Evolutionary conservation across 495 filamentous ascomycete genomes (phyloP), one percentile per base, ranked within the genome.

Genomic region (Penicillium soppii): DNA sequence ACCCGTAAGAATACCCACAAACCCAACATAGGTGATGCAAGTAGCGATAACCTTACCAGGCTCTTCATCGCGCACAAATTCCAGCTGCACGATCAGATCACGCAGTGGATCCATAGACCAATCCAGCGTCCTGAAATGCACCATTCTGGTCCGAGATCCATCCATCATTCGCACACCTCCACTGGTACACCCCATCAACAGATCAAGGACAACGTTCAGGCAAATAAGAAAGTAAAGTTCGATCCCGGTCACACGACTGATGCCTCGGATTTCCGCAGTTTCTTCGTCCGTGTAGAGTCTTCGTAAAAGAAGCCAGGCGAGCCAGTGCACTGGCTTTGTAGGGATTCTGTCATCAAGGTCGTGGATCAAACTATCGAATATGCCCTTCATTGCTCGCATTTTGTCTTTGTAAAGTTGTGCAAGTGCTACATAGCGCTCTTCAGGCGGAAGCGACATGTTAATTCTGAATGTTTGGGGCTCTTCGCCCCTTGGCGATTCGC

Each of bases 51-150:
- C 73, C 13, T 66, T 64, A 22, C 64, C 54, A 1, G 47, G 56
- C 1, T 66, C 52, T 0, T 55, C 50, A 8, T 63, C 57, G 2
- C 63, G 48, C 16, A 81, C 67, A 58, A 76, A 87, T 38, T 88
- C 82, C 25, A 87, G 66, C 32, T 78, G 73, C 5, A 87, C 79
- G 23, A 86, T 61, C 25, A 86, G 50, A 17, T 73, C 63, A 16
- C 85, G 72, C 23, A 87, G 62, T 10, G 62, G 57, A 52, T 84
- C 76, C 84, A 88, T 87, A 0, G 70, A 79, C 84, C 84, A 88
- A 56, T 88, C 85, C 40, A 88, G 62, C 3, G 82, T 85, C 7
- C 85, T 68, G 54, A 87, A 88, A 63, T 87, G 85, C 52, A 86
- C 52, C 73, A 86, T 79, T 39, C 55, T 66, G 0, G 49, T 47